Conservation (phyloP, 2,329 filamentous ascomycete genomes). For the Didymella pinodella region DNA sequence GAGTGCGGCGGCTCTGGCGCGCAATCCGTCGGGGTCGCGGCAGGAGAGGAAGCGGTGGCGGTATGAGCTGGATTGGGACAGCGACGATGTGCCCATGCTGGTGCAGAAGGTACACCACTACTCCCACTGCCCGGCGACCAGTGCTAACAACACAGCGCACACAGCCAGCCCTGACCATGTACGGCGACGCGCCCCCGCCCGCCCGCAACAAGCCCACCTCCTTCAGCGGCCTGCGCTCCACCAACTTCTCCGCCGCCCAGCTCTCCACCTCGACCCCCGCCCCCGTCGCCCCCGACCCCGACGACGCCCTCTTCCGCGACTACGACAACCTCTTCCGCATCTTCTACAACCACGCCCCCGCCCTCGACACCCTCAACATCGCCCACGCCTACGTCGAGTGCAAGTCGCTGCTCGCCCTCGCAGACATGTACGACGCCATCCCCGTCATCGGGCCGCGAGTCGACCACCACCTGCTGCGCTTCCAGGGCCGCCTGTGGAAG, state of each 20-base stretch:
- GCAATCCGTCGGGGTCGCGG: slow-evolving; percentile 51
- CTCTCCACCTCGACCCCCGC: slow-evolving; percentile 28
- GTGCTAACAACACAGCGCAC: slow-evolving; percentile 4
- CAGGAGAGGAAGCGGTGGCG: slow-evolving; percentile 73
- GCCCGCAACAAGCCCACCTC: slow-evolving; percentile 72
- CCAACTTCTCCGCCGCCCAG: slow-evolving; percentile 51
- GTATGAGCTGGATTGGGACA: slow-evolving; percentile 85
- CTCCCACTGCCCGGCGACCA: slow-evolving; percentile 6
- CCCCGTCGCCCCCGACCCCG: slow-evolving; percentile 63
- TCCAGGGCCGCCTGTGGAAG: slow-evolving; percentile 90
- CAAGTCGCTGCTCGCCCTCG: slow-evolving; percentile 85
- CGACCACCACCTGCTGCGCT: slow-evolving; percentile 92
- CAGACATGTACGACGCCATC: slow-evolving; percentile 94
- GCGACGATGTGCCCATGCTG: slow-evolving; percentile 81
- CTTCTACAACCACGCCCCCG: slow-evolving; percentile 91
- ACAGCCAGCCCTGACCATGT: slow-evolving; percentile 58
- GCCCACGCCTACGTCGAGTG: slow-evolving; percentile 92
- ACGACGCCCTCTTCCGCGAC: slow-evolving; percentile 81
- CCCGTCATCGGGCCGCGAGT: slow-evolving; percentile 86
- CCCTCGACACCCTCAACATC: slow-evolving; percentile 85
- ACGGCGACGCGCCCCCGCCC: slow-evolving; percentile 56
- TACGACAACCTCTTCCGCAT: slow-evolving; percentile 96
- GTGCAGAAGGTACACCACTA: slow-evolving; percentile 73
- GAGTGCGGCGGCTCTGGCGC: slow-evolving; percentile 47
- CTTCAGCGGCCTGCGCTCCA: slow-evolving; percentile 69